phyloP scores from a whole-genome alignment of 495 filamentous ascomycete genomes.

The Collariella sp. region DNA sequence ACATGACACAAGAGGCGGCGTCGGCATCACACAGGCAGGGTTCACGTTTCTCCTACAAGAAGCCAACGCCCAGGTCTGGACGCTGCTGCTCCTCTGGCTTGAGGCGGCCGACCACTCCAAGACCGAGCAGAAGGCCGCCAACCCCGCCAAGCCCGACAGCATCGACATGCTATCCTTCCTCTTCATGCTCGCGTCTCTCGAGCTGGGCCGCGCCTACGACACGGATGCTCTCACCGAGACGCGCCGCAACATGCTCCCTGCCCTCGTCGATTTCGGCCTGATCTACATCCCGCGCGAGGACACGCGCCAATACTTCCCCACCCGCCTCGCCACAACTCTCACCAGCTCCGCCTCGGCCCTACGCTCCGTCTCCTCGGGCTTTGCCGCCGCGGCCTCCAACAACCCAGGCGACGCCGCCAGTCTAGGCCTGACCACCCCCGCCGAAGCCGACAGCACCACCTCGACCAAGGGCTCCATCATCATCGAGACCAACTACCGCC shows the following conservation, averaged over 20 bases:
- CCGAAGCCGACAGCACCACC: constrained; percentile 4
- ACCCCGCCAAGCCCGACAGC: constrained; percentile 58
- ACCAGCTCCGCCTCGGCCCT: constrained; percentile 71
- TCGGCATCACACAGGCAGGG: constrained; percentile 77
- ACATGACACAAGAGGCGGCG: constrained; percentile 42
- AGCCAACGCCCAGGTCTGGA: constrained; percentile 94
- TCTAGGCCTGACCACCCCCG: constrained; percentile 24
- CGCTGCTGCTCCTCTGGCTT: constrained; percentile 84
- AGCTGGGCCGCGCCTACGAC: constrained; percentile 82
- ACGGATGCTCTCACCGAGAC: constrained; percentile 67
- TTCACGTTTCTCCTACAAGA: constrained; percentile 94
- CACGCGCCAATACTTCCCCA: constrained; percentile 76
- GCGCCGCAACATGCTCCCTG: constrained; percentile 76
- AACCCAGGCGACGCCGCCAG: constrained; percentile 35
- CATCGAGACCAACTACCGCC: constrained; percentile 95
- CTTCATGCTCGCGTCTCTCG: constrained; percentile 88
- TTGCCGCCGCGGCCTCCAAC: constrained; percentile 42
- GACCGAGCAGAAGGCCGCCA: neutral
- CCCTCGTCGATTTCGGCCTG: constrained; percentile 81
- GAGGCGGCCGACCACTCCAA: constrained; percentile 60
- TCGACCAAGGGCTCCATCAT: constrained; percentile 71
- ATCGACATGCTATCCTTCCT: constrained; percentile 93
- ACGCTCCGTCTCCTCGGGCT: constrained; percentile 49
- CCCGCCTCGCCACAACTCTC: constrained; percentile 86
- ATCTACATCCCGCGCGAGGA: constrained; percentile 56